phyloP scores from a whole-genome alignment of 2,329 filamentous ascomycete species.

The Exophiala spinifera region DNA sequence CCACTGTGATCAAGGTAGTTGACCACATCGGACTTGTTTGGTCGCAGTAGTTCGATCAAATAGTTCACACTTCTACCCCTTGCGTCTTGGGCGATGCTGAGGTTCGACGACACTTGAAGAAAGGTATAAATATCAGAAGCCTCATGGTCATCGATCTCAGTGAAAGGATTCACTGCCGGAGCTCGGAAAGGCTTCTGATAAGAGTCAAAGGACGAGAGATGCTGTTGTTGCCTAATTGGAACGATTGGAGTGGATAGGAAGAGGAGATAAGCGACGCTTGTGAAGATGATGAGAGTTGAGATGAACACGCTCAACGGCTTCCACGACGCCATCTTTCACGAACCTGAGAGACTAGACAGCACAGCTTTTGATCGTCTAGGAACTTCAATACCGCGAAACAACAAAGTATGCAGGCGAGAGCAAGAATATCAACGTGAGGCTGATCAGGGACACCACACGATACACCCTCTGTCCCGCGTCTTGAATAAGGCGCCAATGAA shows the following conservation, averaged over 20 bases:
- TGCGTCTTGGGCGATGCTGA: neutral
- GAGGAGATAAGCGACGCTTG: slow-evolving; percentile 19
- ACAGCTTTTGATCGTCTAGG: too few relatives aligned
- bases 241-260: neutral
- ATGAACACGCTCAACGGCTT: slow-evolving; percentile 5
- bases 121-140: slow-evolving; percentile 16
- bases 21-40: slow-evolving; percentile 49
- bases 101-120: slow-evolving; percentile 6
- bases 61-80: slow-evolving; percentile 45
- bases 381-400: neutral
- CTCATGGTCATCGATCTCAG: slow-evolving; percentile 16
- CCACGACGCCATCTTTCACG: slow-evolving; percentile 11
- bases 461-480: too few relatives aligned
- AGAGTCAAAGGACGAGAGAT: neutral
- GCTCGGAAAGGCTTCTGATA: slow-evolving; percentile 15
- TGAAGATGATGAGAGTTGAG: slow-evolving; percentile 14
- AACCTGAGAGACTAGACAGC: neutral
- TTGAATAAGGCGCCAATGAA: neutral
- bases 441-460: neutral
- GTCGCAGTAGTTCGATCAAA: slow-evolving; percentile 47
- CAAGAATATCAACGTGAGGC: too few relatives aligned
- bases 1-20: slow-evolving; percentile 44
- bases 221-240: slow-evolving; percentile 1
- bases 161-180: slow-evolving; percentile 17
- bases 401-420: neutral